These are phyloP conservation scores for Exophiala lecanii-corni DNA, from an alignment of 2,329 filamentous ascomycete genomes.

Conservation along the genomic window DNA sequence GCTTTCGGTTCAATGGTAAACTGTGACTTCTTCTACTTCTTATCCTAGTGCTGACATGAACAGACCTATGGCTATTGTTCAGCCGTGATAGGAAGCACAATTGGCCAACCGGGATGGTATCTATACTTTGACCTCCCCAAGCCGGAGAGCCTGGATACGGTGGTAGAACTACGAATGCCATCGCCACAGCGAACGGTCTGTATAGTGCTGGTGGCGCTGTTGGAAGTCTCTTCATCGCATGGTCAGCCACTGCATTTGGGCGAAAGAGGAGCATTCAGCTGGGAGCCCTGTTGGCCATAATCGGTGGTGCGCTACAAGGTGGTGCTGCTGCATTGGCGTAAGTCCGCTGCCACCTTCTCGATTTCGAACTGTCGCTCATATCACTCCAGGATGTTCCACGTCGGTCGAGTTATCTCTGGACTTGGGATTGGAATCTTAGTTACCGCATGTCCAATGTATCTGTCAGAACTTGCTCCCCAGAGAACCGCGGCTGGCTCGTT, in stretches of 20 bases:
- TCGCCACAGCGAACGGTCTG: constrained; percentile 43
- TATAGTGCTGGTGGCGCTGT: constrained; percentile 40
- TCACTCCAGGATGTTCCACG: constrained; percentile 21
- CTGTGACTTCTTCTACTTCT: neutral
- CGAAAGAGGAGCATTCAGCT: constrained; percentile 37
- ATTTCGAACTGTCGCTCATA: constrained; percentile 6
- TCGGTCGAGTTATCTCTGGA: constrained; percentile 20
- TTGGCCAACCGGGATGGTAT: constrained; percentile 46
- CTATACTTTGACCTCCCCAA: constrained; percentile 38
- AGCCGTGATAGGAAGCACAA: constrained; percentile 40
- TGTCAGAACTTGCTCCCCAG: constrained; percentile 21
- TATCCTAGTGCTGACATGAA: neutral
- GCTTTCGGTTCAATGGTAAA: constrained; percentile 38
- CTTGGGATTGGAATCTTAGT: constrained; percentile 22
- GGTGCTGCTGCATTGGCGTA: constrained; percentile 18
- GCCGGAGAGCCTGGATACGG: constrained; percentile 38
- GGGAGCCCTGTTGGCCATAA: constrained; percentile 16
- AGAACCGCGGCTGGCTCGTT: constrained; percentile 21
- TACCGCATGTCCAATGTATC: constrained; percentile 20
- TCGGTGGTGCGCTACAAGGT: constrained; percentile 23
- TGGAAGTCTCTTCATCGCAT: constrained; percentile 27
- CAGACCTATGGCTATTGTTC: constrained; percentile 31
- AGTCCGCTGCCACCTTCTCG: neutral
- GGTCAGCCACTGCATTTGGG: constrained; percentile 33
- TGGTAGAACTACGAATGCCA: constrained; percentile 38